Percentiles rank a stretch among this genome's conserved stretches.
phyloP scores from a whole-genome alignment of 2,329 filamentous ascomycete genomes.

The Epichloe elymi region DNA sequence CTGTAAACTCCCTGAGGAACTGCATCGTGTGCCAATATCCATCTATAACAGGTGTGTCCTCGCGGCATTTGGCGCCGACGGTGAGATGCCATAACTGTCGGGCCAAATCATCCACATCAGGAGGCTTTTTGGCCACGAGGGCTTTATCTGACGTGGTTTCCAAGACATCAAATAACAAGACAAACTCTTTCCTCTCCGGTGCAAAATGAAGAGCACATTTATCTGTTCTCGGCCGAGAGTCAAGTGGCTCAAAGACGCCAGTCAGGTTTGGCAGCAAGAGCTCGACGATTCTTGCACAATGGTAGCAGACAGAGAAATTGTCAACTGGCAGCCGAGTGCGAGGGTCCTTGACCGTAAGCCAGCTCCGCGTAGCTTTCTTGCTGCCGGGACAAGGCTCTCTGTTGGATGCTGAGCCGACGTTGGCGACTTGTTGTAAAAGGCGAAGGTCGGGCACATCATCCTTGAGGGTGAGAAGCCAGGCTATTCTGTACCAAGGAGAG shows the following conservation, averaged over 20 bases:
- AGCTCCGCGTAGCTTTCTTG: constrained; percentile 44
- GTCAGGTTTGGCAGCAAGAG: constrained; percentile 59
- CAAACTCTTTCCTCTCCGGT: constrained; percentile 38
- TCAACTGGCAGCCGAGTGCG: constrained; percentile 49
- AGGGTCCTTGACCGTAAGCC: constrained; percentile 65
- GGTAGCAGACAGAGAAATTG: constrained; percentile 62
- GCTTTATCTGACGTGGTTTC: constrained; percentile 42
- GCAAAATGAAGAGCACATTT: constrained; percentile 57
- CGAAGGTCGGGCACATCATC: constrained; percentile 51
- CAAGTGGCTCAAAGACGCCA: constrained; percentile 48
- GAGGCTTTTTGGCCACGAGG: constrained; percentile 27
- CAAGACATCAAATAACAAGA: constrained; percentile 47
- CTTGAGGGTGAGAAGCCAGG: constrained; percentile 69
- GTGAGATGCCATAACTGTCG: constrained; percentile 48
- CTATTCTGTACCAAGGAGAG: constrained; percentile 68
- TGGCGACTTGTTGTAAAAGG: constrained; percentile 57
- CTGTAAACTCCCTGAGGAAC: constrained; percentile 60
- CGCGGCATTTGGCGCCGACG: constrained; percentile 47
- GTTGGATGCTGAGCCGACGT: constrained; percentile 35
- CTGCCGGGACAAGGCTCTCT: constrained; percentile 45
- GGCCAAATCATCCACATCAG: constrained; percentile 50
- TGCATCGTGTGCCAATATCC: constrained; percentile 68
- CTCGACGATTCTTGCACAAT: constrained; percentile 61
- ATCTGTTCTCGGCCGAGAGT: constrained; percentile 33
- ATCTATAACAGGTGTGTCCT: constrained; percentile 47